Evolutionary conservation across 805 yeast genomes (phyloP), one percentile per base, ranked within the genome.

Genomic region (Maudiozyma saulgeensis): DNA sequence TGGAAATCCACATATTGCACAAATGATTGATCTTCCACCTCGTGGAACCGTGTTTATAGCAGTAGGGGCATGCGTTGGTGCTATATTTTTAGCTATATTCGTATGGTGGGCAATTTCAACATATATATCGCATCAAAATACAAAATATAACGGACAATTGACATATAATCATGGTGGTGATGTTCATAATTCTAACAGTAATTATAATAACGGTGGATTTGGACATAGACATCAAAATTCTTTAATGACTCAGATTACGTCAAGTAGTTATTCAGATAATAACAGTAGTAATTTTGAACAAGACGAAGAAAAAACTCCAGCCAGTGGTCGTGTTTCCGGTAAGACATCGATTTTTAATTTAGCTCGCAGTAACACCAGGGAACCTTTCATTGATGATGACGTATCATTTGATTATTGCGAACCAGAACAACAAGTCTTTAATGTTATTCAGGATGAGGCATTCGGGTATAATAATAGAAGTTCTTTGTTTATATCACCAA

Each of bases 41-140:
- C 74, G 78, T 44, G 96, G 96, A 1, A 84, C 93, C 0, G 89
- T 88, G 2, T 87, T 87, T 67, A 87, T 88, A 46, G 84, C 86
- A 0, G 84, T 87, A 41, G 96, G 95, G 1, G 71, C 83, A 11
- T 72, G 82, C 38, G 79, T 82, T 4, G 86, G 82, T 0, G 80
- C 79, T 38, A 68, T 84, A 4, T 64, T 81, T 19, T 53, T 82
- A 3, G 73, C 72, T 1, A 71, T 83, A 39, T 54, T 76, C 11
- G 54, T 72, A 13, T 81, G 83, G 76, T 78, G 82, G 55, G 57
- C 76, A 21, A 62, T 77, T 23, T 68, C 73, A 41, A 75, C 78
- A 13, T 53, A 74, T 32, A 58, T 68, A 13, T 79, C 87, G 5
- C 75, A 76, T 26, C 70, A 76, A 51, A 61, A 74, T 41, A 80